Evolutionary conservation across 768 basidiomycete species (phyloP).

Genomic region (Mycena pura): DNA sequence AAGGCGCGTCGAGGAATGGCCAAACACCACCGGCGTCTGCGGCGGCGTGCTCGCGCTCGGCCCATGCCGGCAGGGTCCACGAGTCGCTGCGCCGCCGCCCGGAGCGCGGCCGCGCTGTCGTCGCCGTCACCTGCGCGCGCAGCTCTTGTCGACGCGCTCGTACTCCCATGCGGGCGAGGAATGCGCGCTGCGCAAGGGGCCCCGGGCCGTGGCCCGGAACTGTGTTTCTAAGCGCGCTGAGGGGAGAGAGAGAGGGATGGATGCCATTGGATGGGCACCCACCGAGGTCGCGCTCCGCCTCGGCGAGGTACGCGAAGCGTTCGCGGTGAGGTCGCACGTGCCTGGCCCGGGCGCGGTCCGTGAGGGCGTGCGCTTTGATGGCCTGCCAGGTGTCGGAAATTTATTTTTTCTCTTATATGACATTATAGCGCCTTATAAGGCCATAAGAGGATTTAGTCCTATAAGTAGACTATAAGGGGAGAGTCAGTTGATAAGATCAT

Average conservation of each 20-base stretch:
- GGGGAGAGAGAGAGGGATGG: not conserved
- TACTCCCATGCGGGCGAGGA: constrained; percentile 78
- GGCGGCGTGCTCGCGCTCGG: constrained; percentile 42
- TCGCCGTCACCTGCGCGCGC: constrained; percentile 61
- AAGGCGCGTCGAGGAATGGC: constrained; percentile 5
- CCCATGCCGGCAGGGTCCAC: constrained; percentile 89
- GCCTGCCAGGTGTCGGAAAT: constrained; percentile 68
- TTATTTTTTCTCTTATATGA: no score
- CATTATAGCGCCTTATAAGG: no score
- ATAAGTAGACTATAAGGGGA: no score
- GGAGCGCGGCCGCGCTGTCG: constrained; percentile 53
- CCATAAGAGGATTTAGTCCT: no score
- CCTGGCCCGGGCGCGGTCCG: constrained; percentile 87
- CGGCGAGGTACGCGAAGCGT: constrained; percentile 88
- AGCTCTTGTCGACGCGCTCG: constrained; percentile 56
- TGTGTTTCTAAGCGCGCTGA: constrained; percentile 34
- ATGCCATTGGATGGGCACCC: no score
- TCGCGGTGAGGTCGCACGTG: constrained; percentile 91
- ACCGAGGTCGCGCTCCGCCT: constrained; percentile 76
- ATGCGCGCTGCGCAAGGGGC: constrained; percentile 76
- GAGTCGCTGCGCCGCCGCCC: constrained; percentile 69
- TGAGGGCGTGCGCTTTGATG: constrained; percentile 86
- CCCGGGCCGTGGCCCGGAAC: constrained; percentile 68
- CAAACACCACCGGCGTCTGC: constrained; percentile 1
- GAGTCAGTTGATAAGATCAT: no score